Conservation (phyloP, 495 filamentous ascomycete species). For the Aspergillus asperescens region DNA sequence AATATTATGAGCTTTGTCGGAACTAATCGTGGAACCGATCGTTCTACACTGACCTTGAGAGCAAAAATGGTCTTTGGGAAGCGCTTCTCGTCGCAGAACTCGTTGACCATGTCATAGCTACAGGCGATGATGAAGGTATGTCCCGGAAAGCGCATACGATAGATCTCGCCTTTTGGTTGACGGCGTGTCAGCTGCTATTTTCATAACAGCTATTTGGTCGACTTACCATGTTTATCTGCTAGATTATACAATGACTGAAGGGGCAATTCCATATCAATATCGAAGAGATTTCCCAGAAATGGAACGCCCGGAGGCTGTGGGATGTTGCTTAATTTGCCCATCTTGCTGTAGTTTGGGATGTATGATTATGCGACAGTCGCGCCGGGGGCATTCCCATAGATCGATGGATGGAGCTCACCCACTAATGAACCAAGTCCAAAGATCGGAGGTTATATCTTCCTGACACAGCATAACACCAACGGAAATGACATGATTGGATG, state of each 20-base stretch:
- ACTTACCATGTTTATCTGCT: slow-evolving; percentile 22
- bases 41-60: not conserved
- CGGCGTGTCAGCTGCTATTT: too few relatives aligned
- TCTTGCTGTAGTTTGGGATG: too few relatives aligned
- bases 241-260: slow-evolving; percentile 18
- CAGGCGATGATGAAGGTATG: slow-evolving; percentile 32
- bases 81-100: slow-evolving; percentile 61
- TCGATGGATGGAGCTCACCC: too few relatives aligned
- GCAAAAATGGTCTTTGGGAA: slow-evolving; percentile 52
- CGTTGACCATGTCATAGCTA: slow-evolving; percentile 54
- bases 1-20: slow-evolving; percentile 9
- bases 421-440: too few relatives aligned
- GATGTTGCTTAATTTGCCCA: too few relatives aligned
- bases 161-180: slow-evolving; percentile 53
- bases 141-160: slow-evolving; percentile 31
- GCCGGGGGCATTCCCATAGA: too few relatives aligned
- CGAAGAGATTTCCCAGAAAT: slow-evolving; percentile 1
- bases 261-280: slow-evolving; percentile 11
- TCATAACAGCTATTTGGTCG: too few relatives aligned
- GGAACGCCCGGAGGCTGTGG: slow-evolving; percentile 7
- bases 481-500: too few relatives aligned
- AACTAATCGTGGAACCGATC: too few relatives aligned
- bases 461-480: too few relatives aligned
- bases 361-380: too few relatives aligned
- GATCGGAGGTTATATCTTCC: too few relatives aligned